phyloP scores from a whole-genome alignment of 2,329 filamentous ascomycete genomes.

The Penicillium sp. region DNA sequence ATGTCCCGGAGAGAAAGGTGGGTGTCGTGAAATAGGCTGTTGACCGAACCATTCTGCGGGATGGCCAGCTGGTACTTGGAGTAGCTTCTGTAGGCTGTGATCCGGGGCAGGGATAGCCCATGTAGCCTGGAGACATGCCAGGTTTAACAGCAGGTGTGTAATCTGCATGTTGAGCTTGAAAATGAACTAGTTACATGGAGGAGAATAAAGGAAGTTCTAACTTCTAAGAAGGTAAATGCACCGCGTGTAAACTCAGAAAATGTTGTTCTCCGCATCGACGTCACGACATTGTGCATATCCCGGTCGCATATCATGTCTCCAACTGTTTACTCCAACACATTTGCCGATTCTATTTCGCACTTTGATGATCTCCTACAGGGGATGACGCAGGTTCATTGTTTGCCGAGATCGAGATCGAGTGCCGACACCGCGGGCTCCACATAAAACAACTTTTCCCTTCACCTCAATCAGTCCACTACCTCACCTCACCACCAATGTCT shows the following conservation, averaged over 20 bases:
- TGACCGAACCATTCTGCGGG: neutral
- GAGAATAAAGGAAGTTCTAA: neutral
- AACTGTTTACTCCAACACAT: neutral
- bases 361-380: neutral
- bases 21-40: conserved; percentile 2
- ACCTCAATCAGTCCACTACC: neutral
- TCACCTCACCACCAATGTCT: neutral
- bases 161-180: neutral
- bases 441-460: neutral
- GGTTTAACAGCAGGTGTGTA: neutral
- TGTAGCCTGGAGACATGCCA: conserved; percentile 2
- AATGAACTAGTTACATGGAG: neutral
- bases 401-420: neutral
- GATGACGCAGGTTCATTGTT: neutral
- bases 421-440: neutral
- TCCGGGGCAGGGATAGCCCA: conserved; percentile 15
- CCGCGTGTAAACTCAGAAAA: neutral
- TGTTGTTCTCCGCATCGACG: neutral
- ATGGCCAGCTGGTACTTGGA: conserved; percentile 23
- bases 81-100: conserved; percentile 35
- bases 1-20: conserved; percentile 60
- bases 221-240: too few relatives aligned
- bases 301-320: neutral
- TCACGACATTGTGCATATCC: neutral
- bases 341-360: neutral